A percentile compares a stretch with the other conserved stretches of the same genome.
Conservation (phyloP, 2,329 filamentous ascomycete genomes). For the Botrytis deweyae region DNA sequence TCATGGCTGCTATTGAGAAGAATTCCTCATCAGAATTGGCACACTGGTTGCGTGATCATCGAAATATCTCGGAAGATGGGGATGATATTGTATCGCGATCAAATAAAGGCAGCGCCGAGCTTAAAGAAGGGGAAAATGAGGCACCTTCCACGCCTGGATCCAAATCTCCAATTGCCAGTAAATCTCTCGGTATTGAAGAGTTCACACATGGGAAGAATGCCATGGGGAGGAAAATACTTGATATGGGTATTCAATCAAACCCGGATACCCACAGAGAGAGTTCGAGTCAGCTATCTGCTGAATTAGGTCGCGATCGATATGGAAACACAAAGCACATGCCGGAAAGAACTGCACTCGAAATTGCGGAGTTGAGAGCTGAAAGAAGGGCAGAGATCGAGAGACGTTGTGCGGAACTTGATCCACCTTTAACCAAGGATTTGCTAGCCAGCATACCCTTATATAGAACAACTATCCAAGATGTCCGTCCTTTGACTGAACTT, state of each 20-base stretch:
- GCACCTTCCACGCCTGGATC: neutral
- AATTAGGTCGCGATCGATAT: neutral
- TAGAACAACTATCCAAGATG: neutral
- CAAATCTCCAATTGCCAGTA: neutral
- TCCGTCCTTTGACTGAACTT: neutral
- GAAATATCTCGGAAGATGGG: neutral
- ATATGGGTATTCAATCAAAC: neutral
- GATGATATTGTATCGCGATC: neutral
- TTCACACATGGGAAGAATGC: neutral
- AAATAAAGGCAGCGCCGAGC: neutral
- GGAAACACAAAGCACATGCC: neutral
- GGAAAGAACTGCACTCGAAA: neutral
- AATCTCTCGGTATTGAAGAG: neutral
- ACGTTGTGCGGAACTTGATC: neutral
- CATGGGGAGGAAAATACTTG: neutral
- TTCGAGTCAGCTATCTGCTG: neutral
- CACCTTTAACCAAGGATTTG: neutral
- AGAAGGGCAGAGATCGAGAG: neutral
- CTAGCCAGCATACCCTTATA: neutral
- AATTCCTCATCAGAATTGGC: neutral
- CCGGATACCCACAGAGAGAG: neutral
- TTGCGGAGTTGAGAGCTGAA: neutral
- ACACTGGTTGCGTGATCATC: conserved; percentile 1
- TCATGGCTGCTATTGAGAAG: neutral
- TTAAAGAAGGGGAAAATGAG: neutral